Percentiles rank a stretch among this genome's conserved stretches.
Conservation (phyloP, 176 grass and related monocot species). For the Hordeum marinum region DNA sequence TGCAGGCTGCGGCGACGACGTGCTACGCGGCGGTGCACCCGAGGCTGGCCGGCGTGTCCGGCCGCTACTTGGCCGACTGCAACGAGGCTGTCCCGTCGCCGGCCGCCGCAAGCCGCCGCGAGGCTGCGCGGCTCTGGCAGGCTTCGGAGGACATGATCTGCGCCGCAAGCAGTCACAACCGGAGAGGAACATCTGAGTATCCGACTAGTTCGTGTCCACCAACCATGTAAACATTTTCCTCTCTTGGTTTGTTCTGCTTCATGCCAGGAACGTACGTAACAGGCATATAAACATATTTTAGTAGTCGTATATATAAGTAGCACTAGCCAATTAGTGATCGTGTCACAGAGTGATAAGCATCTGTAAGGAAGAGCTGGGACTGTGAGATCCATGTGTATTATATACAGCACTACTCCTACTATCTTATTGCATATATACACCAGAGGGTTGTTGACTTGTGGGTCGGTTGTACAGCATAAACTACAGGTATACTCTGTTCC, state of each 20-base stretch:
- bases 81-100: conserved; percentile 51
- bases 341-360: neutral
- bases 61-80: too few relatives aligned
- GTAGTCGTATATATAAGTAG: neutral
- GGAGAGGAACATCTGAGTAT: neutral
- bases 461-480: neutral
- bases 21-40: too few relatives aligned
- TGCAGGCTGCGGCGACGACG: conserved; percentile 85
- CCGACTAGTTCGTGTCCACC: neutral
- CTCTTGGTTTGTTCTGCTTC: neutral
- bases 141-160: conserved; percentile 42
- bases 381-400: neutral
- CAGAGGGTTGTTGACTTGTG: neutral
- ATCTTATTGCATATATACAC: neutral
- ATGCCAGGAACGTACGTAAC: neutral
- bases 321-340: neutral
- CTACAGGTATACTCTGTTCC: too few relatives aligned
- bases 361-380: neutral
- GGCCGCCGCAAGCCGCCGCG: conserved; percentile 36
- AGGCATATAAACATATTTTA: neutral
- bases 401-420: neutral
- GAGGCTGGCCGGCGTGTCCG: too few relatives aligned
- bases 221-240: neutral
- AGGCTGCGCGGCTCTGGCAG: conserved; percentile 63
- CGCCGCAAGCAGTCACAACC: too few relatives aligned